phyloP scores from a whole-genome alignment of 768 basidiomycete species.

The Leucosporidium creatinivorum region DNA sequence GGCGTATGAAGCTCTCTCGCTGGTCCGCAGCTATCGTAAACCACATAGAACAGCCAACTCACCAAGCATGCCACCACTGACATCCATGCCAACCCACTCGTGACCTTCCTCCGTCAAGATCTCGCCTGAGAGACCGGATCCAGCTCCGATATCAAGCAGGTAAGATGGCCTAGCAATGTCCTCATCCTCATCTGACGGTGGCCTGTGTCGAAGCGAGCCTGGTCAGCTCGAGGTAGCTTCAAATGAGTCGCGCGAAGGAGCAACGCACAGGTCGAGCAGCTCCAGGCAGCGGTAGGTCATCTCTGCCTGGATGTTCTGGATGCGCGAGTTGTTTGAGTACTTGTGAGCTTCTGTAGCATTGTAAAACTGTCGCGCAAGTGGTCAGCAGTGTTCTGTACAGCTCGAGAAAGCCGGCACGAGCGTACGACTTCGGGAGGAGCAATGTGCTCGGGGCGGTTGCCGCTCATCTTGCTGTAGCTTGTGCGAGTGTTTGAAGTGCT shows the following conservation, averaged over 20 bases:
- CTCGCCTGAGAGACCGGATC: conserved; percentile 92
- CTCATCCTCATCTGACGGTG: conserved; percentile 8
- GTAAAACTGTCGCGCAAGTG: conserved; percentile 63
- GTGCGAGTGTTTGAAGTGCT: not conserved
- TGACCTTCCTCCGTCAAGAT: conserved; percentile 92
- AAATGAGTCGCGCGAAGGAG: not conserved
- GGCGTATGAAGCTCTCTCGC: not conserved
- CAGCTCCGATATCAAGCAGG: conserved; percentile 92
- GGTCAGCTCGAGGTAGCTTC: not conserved
- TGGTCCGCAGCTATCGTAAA: not conserved
- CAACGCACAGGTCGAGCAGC: conserved; percentile 63
- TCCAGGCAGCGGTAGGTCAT: conserved; percentile 97
- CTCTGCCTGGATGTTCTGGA: conserved; percentile 90
- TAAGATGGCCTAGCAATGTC: conserved; percentile 62
- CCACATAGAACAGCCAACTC: conserved; percentile 38
- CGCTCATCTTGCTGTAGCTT: conserved; percentile 12
- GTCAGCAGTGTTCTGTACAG: not conserved
- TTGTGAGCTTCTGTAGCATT: conserved; percentile 91
- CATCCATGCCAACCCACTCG: conserved; percentile 86
- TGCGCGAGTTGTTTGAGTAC: conserved; percentile 96
- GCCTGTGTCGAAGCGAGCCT: not conserved
- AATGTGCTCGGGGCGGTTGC: conserved; percentile 65
- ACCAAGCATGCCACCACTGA: conserved; percentile 97
- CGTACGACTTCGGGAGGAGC: conserved; percentile 87
- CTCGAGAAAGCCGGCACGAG: not conserved